These are phyloP conservation scores for Ustilago curta DNA, from an alignment of 1,284 basidiomycete genomes.

Conservation along the genomic window DNA sequence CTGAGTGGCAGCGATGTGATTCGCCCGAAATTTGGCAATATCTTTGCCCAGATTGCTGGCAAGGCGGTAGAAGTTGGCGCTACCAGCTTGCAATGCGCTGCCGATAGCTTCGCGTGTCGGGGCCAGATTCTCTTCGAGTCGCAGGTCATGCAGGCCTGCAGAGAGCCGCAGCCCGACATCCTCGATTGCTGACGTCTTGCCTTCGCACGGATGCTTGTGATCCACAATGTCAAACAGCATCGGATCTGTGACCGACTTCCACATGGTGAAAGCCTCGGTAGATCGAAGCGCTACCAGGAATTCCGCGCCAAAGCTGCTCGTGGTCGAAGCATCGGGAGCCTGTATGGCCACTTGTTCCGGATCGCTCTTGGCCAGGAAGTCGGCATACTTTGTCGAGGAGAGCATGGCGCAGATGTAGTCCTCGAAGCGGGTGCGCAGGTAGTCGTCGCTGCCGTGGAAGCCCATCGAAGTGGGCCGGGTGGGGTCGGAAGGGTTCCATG, in stretches of 20 bases:
- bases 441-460: constrained; percentile 67
- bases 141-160: constrained; percentile 64
- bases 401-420: constrained; percentile 66
- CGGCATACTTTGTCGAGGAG: constrained; percentile 61
- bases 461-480: constrained; percentile 65
- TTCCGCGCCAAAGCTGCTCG: constrained; percentile 57
- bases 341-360: constrained; percentile 41
- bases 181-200: constrained; percentile 63
- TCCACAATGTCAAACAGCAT: constrained; percentile 66
- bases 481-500: constrained; percentile 66
- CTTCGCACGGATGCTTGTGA: constrained; percentile 65
- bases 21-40: constrained; percentile 52
- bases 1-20: constrained; percentile 28
- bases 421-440: constrained; percentile 62
- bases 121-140: constrained; percentile 65
- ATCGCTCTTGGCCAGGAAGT: constrained; percentile 56
- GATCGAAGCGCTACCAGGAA: constrained; percentile 58
- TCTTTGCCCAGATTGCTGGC: constrained; percentile 63
- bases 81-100: constrained; percentile 59
- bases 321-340: constrained; percentile 43
- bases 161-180: constrained; percentile 64
- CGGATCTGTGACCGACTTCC: constrained; percentile 61
- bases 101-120: constrained; percentile 65
- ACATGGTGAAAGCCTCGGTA: constrained; percentile 55
- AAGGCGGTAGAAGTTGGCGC: constrained; percentile 58